Base-by-base conservation (phyloP, 352 stramenopile genomes). In the Globisporangium spinosum region DNA sequence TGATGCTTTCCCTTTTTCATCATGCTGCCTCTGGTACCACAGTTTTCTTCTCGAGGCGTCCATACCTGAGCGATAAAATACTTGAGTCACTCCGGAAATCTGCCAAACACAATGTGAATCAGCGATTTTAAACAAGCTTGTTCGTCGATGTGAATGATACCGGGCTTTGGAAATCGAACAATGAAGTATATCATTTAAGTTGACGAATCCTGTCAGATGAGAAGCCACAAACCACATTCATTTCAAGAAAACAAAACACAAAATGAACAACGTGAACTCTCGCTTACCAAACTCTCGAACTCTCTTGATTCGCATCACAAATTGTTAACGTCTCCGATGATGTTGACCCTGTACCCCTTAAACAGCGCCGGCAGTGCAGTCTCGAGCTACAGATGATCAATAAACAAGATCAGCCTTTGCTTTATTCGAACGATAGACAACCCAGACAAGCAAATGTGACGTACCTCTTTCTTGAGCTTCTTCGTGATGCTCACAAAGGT, bases 311-410 rank as follows among this genome's bases (percentile, higher is more conserved):
- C 17, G 10, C 5, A 34, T 77, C 77, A 92, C 43, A 92, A 61
- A 56, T 70, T 90, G 78, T 91, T 93, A 49, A 94, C 74, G 27
- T 91, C 86, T 27, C 86, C 86, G n/a, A 92, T 74, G 64, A 94
- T 89, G 71, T 90, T 90, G 29, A 94, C 82, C 56, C 83, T 85
- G 75, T 89, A 85, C 7, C 86, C 86, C 70, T 90, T 90, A 65
- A 93, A 94, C 22, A 94, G 64, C 22, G 75, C 43, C 2, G 84
- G 83, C 58, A 94, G 58, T 12, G 75, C 75, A 40, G 56, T 69
- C 72, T 94, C 84, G 57, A 94, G 57, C 82, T 92, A 58, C 13
- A 62, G 38, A 15, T 47, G 38, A 47, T 15, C 20, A 56, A 53
- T 20, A 13, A 38, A 10, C 2, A 65, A 71, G 27, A 12, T 27